Evolutionary conservation across 495 filamentous ascomycete genomes (phyloP).

Genomic region (Annulohypoxylon stygium): DNA sequence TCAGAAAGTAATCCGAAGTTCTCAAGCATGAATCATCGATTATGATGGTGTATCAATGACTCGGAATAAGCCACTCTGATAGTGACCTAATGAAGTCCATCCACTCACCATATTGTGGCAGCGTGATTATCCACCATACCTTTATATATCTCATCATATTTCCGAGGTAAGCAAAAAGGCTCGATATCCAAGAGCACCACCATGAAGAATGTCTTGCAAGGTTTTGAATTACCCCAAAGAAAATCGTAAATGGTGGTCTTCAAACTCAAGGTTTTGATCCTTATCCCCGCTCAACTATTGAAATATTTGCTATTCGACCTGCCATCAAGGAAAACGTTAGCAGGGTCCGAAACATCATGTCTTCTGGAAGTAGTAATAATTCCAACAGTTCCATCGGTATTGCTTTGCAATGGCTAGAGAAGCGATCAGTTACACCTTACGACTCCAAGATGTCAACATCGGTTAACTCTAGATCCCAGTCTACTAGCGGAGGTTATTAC

Average conservation of each 20-base stretch:
- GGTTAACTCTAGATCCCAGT: background rate
- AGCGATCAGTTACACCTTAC: background rate
- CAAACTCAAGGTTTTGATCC: background rate
- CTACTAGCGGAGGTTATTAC: background rate
- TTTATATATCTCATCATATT: too few relatives aligned
- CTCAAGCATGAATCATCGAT: background rate
- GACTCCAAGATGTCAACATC: constrained; percentile 1
- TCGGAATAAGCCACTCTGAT: background rate
- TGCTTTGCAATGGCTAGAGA: background rate
- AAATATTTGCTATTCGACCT: background rate
- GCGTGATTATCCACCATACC: too few relatives aligned
- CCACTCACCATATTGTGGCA: too few relatives aligned
- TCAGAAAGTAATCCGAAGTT: background rate
- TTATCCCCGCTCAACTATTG: background rate
- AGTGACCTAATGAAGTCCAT: background rate
- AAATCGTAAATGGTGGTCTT: background rate
- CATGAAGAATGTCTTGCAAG: background rate
- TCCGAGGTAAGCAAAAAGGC: too few relatives aligned
- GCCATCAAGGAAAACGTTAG: background rate
- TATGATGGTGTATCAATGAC: background rate
- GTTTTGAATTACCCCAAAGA: background rate
- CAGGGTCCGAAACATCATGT: background rate
- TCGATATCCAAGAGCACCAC: too few relatives aligned
- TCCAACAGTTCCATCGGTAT: background rate
- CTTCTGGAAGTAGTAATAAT: background rate